Conservation (phyloP, 495 filamentous ascomycete species). For the Lophiotrema nucula region DNA sequence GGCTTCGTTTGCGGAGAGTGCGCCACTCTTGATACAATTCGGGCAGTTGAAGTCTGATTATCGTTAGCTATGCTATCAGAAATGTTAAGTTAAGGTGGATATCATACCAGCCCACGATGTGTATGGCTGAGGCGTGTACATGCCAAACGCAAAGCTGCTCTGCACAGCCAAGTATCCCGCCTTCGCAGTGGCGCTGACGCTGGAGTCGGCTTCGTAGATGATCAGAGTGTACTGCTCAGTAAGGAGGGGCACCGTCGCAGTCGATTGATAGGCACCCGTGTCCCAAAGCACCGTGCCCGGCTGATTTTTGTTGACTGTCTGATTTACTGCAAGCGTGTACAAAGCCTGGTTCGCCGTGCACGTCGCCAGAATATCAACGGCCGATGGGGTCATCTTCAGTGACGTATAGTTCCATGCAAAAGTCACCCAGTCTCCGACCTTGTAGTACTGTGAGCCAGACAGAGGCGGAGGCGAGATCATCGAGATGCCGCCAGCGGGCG, state of each 20-base stretch:
- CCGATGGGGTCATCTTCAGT: constrained; percentile 70
- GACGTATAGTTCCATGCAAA: constrained; percentile 97
- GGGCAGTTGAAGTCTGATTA: constrained; percentile 56
- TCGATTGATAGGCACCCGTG: constrained; percentile 65
- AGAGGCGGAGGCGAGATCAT: constrained; percentile 71
- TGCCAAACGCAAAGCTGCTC: constrained; percentile 67
- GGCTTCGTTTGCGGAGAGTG: constrained; percentile 61
- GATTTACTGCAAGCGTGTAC: constrained; percentile 69
- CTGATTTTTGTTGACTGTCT: constrained; percentile 47
- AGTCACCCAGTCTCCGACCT: constrained; percentile 80
- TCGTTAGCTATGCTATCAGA: constrained; percentile 2
- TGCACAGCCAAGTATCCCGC: constrained; percentile 72
- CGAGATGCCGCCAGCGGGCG: constrained; percentile 70
- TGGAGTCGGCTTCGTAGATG: constrained; percentile 70
- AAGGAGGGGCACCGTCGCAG: constrained; percentile 60
- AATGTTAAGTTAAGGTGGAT: background rate
- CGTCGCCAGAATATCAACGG: constrained; percentile 76
- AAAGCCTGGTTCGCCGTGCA: constrained; percentile 64
- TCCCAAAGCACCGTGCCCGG: constrained; percentile 74
- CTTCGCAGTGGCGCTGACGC: constrained; percentile 58
- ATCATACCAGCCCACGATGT: constrained; percentile 56
- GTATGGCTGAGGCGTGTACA: constrained; percentile 73
- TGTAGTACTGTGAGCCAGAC: constrained; percentile 71
- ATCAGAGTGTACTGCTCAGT: constrained; percentile 80
- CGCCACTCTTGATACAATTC: constrained; percentile 64